These are phyloP conservation scores for Trichosporon faecale DNA, from an alignment of 1,284 basidiomycete genomes.

Conservation along the genomic window DNA sequence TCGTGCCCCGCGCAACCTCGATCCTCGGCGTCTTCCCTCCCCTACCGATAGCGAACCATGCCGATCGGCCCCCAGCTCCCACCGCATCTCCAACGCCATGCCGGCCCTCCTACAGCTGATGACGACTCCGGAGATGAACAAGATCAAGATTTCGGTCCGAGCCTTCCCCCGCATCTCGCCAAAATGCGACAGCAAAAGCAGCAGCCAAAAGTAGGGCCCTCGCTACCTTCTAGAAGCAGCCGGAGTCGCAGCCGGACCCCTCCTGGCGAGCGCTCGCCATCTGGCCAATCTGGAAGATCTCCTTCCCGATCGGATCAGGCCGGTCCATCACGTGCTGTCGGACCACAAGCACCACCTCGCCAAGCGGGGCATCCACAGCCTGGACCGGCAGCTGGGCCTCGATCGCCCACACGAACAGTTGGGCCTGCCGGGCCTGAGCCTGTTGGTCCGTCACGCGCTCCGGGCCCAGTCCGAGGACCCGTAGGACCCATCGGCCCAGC, in stretches of 20 bases:
- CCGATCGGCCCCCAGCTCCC: conserved; percentile 25
- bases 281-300: not conserved
- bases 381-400: not conserved
- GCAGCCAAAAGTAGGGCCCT: not conserved
- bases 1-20: not conserved
- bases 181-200: conserved; percentile 38
- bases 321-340: not conserved
- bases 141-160: conserved; percentile 10
- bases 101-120: not conserved
- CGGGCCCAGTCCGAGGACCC: not conserved
- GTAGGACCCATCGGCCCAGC: conserved; percentile 3
- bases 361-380: not conserved
- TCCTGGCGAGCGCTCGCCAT: conserved; percentile 2
- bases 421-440: not conserved
- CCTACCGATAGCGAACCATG: conserved; percentile 13
- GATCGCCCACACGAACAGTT: not conserved
- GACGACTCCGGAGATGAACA: not conserved
- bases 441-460: not conserved
- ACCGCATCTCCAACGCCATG: conserved; percentile 3
- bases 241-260: conserved; percentile 4
- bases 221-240: not conserved
- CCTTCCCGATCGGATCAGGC: not conserved
- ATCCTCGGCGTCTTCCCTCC: not conserved
- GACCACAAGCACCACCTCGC: not conserved
- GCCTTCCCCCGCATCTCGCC: conserved; percentile 13